Evolutionary conservation across 306 rosid genomes (phyloP).

Genomic region (Cicer yamashitae): DNA sequence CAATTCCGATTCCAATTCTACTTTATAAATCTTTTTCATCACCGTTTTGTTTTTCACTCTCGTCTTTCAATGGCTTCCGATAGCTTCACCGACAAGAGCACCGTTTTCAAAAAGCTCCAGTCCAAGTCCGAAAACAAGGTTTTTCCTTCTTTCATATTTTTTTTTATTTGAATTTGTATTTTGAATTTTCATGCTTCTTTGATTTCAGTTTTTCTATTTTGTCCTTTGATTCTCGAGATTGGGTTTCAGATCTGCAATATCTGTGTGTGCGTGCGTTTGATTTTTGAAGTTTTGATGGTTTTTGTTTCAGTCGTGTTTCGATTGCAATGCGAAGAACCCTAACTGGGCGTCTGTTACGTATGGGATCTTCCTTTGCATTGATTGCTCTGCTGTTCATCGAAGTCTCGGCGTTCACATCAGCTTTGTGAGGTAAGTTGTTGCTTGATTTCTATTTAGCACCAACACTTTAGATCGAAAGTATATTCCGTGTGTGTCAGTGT

Average conservation of each 20-base stretch:
- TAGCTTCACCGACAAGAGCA: conserved; percentile 66
- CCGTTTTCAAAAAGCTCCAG: conserved; percentile 75
- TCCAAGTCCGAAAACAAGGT: conserved; percentile 94
- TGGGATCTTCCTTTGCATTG: conserved; percentile 91
- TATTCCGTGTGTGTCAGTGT: too few relatives aligned
- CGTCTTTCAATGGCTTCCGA: conserved; percentile 72
- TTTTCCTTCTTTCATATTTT: not conserved
- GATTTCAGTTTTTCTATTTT: not conserved
- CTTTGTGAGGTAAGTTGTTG: conserved; percentile 68
- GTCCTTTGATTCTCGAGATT: conserved; percentile 9
- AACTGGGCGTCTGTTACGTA: conserved; percentile 89
- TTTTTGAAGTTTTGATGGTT: conserved; percentile 1
- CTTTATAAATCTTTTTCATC: not conserved
- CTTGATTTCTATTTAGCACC: not conserved
- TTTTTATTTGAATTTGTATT: not conserved
- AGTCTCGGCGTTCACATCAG: conserved; percentile 87
- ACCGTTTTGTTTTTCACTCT: not conserved
- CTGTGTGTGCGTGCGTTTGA: not conserved
- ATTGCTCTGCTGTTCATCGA: conserved; percentile 87
- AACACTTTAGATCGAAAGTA: too few relatives aligned
- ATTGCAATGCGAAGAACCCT: conserved; percentile 84
- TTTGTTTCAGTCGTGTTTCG: conserved; percentile 73
- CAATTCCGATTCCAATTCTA: not conserved
- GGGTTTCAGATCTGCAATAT: conserved; percentile 41
- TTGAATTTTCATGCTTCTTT: not conserved